Base-by-base conservation (phyloP, 2,329 filamentous ascomycete genomes). In the Sarocladiaceae sp. region DNA sequence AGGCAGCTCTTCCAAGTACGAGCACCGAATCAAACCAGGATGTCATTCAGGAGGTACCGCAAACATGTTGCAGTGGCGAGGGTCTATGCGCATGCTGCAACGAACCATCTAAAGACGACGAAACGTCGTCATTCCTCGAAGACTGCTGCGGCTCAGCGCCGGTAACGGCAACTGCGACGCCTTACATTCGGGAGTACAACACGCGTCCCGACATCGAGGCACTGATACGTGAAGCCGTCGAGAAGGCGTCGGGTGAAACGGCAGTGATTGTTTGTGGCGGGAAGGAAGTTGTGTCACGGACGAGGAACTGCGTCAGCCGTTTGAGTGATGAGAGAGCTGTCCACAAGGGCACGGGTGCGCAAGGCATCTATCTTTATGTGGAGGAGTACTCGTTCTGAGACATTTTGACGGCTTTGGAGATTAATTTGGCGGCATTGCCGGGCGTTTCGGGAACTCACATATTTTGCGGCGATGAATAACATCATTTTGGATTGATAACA, bases 301-400 rank as follows among this genome's bases (percentile, higher is more conserved):
- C 79, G 13, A 70, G 82, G 53, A 84, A 81, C 57, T 76, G 71
- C 53, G 79, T 84, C 2, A 75, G 77, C 2, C 67, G 65, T 26
- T 55, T 84, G 55, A 82, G 79, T 51, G 80, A 85, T 58, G 81
- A 84, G 65, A 67, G 82, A 36, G 82, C 77, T 1, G 81, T 84
- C 20, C 82, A 84, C 60, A 85, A 85, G 62, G 82, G 82, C 4
- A 84, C 80, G 0, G 81, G 79, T 1, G 81, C 82, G 0, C 82
- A 85, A 60, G 82, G 82, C 0, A 84, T 85, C 36, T 75, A 78
- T 60, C 59, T 84, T 52, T 75, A 82, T 61, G 79, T 79, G 1
- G 82, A 84, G 56, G 80, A 84, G 61, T 84, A 83, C 62, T 73
- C 72, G 22, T 80, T 79, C 56, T 80, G 17, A 48, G 44, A 20